These are phyloP conservation scores for Pleurotus cornucopiae DNA, from an alignment of 768 basidiomycete genomes.

Conservation along the genomic window DNA sequence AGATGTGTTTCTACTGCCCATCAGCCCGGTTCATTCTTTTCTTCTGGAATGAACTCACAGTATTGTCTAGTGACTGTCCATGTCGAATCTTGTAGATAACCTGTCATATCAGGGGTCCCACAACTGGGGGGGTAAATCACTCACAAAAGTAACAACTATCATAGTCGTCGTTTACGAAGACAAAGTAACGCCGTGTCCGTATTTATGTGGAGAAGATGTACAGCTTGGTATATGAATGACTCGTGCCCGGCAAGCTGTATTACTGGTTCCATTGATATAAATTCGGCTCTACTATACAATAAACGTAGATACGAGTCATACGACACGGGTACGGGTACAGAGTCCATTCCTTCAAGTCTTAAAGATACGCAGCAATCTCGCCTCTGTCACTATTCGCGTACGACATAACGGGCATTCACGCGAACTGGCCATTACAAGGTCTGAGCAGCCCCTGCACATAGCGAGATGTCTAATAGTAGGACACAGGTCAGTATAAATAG, in stretches of 20 bases:
- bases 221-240: too few species aligned
- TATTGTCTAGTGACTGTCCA: conserved; percentile 4
- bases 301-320: too few species aligned
- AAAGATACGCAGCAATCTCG: conserved; percentile 75
- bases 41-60: neutral
- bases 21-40: neutral
- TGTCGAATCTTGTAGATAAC: neutral
- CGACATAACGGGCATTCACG: conserved; percentile 89
- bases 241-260: too few species aligned
- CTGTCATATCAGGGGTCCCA: neutral
- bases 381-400: conserved; percentile 83
- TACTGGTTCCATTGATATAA: too few species aligned
- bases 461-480: conserved; percentile 59
- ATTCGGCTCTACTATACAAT: too few species aligned
- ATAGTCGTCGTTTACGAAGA: neutral
- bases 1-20: conserved; percentile 26
- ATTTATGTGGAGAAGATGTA: too few species aligned
- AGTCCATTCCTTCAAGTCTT: conserved; percentile 27
- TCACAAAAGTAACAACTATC: conserved; percentile 4
- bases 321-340: too few species aligned
- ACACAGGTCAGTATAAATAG: neutral
- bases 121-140: neutral
- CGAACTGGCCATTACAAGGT: conserved; percentile 72
- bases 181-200: too few species aligned
- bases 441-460: conserved; percentile 76